phyloP scores from a whole-genome alignment of 768 basidiomycete species.

The Pleurotus tuoliensis region DNA sequence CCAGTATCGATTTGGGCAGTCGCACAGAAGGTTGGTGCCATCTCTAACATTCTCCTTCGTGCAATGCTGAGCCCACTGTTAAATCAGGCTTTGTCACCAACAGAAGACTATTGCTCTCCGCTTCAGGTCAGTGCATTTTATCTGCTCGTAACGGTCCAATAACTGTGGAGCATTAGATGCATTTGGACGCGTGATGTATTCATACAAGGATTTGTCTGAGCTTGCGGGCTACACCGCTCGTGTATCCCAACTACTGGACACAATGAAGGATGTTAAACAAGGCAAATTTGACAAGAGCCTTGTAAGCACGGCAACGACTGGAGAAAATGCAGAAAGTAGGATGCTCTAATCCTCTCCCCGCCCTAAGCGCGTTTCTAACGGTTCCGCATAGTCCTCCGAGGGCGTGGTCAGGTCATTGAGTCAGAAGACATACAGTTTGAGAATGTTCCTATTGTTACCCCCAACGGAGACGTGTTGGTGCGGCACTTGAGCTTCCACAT shows the following conservation, averaged over 20 bases:
- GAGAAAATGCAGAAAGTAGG: conserved; percentile 75
- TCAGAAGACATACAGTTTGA: conserved; percentile 91
- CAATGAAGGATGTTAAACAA: conserved; percentile 80
- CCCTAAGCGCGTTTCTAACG: not conserved
- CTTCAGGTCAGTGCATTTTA: conserved; percentile 52
- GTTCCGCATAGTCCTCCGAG: conserved; percentile 57
- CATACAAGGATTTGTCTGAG: conserved; percentile 94
- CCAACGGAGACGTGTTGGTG: conserved; percentile 91
- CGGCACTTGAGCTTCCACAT: conserved; percentile 84
- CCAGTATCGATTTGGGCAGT: conserved; percentile 67
- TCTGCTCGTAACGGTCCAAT: not conserved
- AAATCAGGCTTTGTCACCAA: conserved; percentile 94
- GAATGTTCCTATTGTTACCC: conserved; percentile 91
- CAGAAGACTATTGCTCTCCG: conserved; percentile 80
- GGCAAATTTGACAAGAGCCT: conserved; percentile 89
- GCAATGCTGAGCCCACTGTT: not conserved
- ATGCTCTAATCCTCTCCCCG: conserved; percentile 4
- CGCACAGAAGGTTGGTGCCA: conserved; percentile 74
- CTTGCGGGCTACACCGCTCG: conserved; percentile 94
- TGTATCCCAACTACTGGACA: conserved; percentile 83
- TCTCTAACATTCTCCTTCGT: not conserved
- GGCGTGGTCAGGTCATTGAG: conserved; percentile 75
- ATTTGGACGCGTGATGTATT: conserved; percentile 94
- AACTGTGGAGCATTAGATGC: conserved; percentile 53
- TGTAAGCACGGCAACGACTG: conserved; percentile 68